Conservation (phyloP, 2,329 filamentous ascomycete genomes). For the Chrysoporthe puriensis region DNA sequence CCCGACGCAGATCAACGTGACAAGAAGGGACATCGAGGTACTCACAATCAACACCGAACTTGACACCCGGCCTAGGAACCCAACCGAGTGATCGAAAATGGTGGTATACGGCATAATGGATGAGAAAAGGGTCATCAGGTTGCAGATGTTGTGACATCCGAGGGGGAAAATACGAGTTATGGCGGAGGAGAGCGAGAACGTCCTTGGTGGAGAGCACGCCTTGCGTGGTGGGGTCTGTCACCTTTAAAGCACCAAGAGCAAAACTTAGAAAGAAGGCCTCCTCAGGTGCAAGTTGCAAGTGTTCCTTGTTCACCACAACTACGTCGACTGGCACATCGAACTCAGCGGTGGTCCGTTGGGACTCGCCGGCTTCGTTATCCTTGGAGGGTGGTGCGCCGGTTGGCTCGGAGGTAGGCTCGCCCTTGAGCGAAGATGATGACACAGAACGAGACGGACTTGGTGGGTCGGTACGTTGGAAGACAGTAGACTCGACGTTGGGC, state of each 20-base stretch:
- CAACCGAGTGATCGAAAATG: constrained; percentile 95
- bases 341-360: background rate
- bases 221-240: constrained; percentile 56
- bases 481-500: constrained; percentile 66
- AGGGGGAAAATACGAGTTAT: constrained; percentile 71
- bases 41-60: constrained; percentile 83
- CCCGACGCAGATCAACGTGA: too few relatives aligned
- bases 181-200: constrained; percentile 70
- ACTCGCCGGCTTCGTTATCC: background rate
- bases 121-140: constrained; percentile 81
- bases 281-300: constrained; percentile 88
- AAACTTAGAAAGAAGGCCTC: constrained; percentile 92
- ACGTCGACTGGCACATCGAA: background rate
- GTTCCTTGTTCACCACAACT: constrained; percentile 65
- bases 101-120: constrained; percentile 90
- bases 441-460: constrained; percentile 46
- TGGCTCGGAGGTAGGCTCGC: background rate
- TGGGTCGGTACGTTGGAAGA: constrained; percentile 57
- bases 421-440: constrained; percentile 12
- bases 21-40: background rate
- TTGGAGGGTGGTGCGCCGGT: background rate
- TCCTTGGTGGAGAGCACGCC: constrained; percentile 54
- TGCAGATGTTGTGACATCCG: constrained; percentile 50
- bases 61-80: constrained; percentile 90
- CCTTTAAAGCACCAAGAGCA: constrained; percentile 72